phyloP scores from a whole-genome alignment of 805 yeast genomes.

The Barnettozyma populi region DNA sequence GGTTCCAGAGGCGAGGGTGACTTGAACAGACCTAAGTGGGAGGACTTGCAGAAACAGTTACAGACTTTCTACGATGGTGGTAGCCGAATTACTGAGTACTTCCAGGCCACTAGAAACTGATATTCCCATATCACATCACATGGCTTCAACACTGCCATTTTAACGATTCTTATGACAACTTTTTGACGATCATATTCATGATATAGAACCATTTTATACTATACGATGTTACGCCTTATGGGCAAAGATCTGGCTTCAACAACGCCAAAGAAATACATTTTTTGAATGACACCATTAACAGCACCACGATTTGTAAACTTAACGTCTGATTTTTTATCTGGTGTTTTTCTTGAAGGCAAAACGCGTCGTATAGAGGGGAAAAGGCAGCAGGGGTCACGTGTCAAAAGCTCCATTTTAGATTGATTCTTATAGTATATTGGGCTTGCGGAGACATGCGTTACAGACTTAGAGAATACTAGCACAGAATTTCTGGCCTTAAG shows the following conservation, averaged over 20 bases:
- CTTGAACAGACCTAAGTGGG: constrained; percentile 51
- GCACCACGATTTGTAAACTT: background rate
- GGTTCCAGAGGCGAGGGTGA: constrained; percentile 47
- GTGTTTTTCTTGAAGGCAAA: background rate
- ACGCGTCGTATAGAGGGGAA: background rate
- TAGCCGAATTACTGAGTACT: constrained; percentile 41
- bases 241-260: constrained; percentile 1
- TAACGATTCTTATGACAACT: background rate
- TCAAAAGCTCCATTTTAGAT: too few species aligned
- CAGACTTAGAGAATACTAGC: too few species aligned
- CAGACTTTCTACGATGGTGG: constrained; percentile 40
- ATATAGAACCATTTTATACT: background rate
- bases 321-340: background rate
- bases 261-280: background rate
- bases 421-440: too few species aligned
- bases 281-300: background rate
- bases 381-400: too few species aligned
- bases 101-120: constrained; percentile 40
- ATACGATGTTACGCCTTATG: too few species aligned
- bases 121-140: background rate
- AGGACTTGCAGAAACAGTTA: constrained; percentile 41
- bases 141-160: background rate
- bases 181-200: background rate
- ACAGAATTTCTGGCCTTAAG: too few species aligned
- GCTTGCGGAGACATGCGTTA: too few species aligned